Evolutionary conservation across 441 rosid species (phyloP).

Genomic region (Geranium incanum): DNA sequence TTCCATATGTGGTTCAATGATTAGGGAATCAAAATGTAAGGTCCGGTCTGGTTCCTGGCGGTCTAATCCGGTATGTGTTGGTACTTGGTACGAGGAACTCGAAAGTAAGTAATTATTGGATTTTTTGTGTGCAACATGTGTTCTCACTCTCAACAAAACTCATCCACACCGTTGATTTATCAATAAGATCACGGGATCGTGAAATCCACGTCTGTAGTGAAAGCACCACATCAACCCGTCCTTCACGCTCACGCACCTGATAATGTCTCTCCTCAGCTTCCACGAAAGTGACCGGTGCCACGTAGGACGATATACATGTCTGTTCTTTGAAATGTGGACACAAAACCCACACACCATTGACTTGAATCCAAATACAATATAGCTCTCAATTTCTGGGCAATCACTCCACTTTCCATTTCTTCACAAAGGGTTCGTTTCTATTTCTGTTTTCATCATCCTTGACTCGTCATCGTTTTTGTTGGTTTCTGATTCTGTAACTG

Average conservation of each 20-base stretch:
- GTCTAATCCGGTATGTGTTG: no score
- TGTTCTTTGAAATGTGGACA: background rate
- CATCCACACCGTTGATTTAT: background rate
- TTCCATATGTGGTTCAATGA: no score
- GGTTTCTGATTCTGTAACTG: background rate
- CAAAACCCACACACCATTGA: constrained; percentile 1
- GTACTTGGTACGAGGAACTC: no score
- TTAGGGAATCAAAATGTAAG: no score
- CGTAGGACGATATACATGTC: no score
- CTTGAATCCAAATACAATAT: background rate
- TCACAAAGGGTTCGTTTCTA: background rate
- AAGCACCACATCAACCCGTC: background rate
- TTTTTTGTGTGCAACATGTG: no score
- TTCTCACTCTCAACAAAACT: background rate
- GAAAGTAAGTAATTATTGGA: no score
- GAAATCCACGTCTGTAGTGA: background rate
- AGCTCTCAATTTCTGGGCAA: background rate
- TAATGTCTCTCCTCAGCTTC: background rate
- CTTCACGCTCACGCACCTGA: background rate
- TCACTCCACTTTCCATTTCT: background rate
- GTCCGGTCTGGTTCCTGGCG: no score
- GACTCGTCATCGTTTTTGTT: background rate
- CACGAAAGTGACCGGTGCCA: background rate
- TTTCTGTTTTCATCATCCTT: background rate
- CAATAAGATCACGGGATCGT: background rate